Evolutionary conservation across 176 grass and related monocot species (phyloP).

Genomic region (Metroxylon sagu): DNA sequence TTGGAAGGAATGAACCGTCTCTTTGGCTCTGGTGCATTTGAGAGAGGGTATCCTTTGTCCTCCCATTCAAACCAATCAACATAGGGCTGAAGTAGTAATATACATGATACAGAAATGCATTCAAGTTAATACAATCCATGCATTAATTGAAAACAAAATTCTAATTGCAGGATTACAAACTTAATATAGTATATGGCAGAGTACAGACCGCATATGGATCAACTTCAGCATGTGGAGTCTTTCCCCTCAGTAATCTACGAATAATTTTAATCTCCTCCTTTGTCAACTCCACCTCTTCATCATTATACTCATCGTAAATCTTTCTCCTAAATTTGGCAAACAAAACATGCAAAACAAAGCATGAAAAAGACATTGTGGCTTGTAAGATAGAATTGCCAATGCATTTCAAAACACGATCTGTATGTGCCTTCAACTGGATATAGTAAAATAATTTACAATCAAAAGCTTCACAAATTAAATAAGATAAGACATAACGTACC

Average conservation of each 20-base stretch:
- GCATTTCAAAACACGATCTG: too few relatives aligned
- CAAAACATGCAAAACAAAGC: conserved; percentile 10
- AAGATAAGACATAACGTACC: too few relatives aligned
- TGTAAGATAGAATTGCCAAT: neutral
- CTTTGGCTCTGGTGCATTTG: conserved; percentile 95
- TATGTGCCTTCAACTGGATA: too few relatives aligned
- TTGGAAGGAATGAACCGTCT: conserved; percentile 94
- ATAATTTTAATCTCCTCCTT: conserved; percentile 86
- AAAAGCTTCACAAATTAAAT: too few relatives aligned
- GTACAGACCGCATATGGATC: conserved; percentile 85
- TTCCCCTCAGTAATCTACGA: conserved; percentile 69
- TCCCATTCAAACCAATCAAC: conserved; percentile 98
- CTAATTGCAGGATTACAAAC: too few relatives aligned
- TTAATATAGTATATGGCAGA: too few relatives aligned
- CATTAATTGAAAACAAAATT: too few relatives aligned
- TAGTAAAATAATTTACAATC: too few relatives aligned
- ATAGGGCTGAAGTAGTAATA: conserved; percentile 45
- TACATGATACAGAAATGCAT: too few relatives aligned
- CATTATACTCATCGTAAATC: conserved; percentile 79
- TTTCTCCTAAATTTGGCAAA: conserved; percentile 50
- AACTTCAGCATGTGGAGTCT: conserved; percentile 71
- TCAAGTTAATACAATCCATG: too few relatives aligned
- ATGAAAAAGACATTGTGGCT: neutral
- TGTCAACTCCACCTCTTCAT: conserved; percentile 81
- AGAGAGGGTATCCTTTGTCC: conserved; percentile 91